A percentile compares a stretch with the other conserved stretches of the same genome.
Conservation (phyloP, 2,329 filamentous ascomycete genomes). For the Cucurbitaria berberidis region DNA sequence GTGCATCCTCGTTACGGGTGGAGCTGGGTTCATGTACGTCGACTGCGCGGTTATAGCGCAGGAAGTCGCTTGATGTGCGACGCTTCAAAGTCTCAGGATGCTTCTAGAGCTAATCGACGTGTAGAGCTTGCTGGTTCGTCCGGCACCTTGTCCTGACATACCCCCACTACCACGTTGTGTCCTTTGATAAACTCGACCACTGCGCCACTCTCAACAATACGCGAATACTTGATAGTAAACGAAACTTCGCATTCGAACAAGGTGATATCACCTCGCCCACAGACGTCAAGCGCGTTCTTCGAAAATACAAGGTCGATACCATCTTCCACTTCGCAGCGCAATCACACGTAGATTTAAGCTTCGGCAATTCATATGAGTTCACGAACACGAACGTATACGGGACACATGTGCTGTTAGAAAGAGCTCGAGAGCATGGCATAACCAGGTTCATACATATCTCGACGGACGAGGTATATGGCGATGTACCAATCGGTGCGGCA, state of each 20-base stretch:
- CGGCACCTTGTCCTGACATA: conserved; percentile 79
- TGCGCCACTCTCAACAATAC: conserved; percentile 83
- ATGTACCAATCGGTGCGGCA: conserved; percentile 73
- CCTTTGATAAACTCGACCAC: conserved; percentile 85
- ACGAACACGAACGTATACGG: conserved; percentile 83
- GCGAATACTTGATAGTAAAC: conserved; percentile 67
- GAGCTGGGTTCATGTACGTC: conserved; percentile 82
- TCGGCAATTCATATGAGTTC: conserved; percentile 82
- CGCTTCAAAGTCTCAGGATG: not conserved
- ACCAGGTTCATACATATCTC: conserved; percentile 81
- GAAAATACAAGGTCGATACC: conserved; percentile 75
- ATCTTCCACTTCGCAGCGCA: conserved; percentile 87
- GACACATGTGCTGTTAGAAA: conserved; percentile 82
- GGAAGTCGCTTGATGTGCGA: conserved; percentile 7
- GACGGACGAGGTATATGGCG: conserved; percentile 85
- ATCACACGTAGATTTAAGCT: conserved; percentile 82
- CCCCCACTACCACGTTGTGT: conserved; percentile 77
- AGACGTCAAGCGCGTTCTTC: conserved; percentile 73
- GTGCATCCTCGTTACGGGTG: conserved; percentile 84
- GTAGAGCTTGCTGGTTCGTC: conserved; percentile 80
- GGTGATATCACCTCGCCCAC: conserved; percentile 76
- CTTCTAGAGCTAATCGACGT: conserved; percentile 17
- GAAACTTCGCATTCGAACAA: conserved; percentile 80
- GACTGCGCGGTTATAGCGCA: conserved; percentile 2
- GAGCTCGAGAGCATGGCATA: conserved; percentile 73